Evolutionary conservation across 2,329 filamentous ascomycete species (phyloP).

Genomic region (Hypoxylon sp.): DNA sequence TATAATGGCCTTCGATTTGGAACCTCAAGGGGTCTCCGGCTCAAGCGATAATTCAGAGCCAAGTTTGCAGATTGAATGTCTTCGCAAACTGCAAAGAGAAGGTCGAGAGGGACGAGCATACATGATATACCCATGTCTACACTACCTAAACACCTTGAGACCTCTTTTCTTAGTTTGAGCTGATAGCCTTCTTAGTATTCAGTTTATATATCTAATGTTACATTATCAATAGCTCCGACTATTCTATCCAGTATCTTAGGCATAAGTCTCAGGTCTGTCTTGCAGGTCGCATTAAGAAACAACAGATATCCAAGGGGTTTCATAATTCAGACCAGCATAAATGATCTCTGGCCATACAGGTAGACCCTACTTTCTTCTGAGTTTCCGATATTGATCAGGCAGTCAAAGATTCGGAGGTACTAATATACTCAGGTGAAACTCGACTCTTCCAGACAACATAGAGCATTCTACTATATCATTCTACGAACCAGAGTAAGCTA

Average conservation of each 20-base stretch:
- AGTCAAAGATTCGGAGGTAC: neutral
- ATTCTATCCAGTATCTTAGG: neutral
- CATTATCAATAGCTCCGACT: neutral
- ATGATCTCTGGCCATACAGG: neutral
- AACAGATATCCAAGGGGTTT: neutral
- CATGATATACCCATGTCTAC: neutral
- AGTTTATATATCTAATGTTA: neutral
- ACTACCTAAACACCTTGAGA: neutral
- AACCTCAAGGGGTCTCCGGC: neutral
- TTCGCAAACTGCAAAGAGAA: neutral
- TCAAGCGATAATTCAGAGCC: neutral
- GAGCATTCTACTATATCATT: constrained; percentile 7
- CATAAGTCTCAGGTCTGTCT: neutral
- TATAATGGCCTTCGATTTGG: neutral
- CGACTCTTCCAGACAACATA: constrained; percentile 15
- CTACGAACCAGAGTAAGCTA: constrained; percentile 6
- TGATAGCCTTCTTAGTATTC: neutral
- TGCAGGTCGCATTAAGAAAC: neutral
- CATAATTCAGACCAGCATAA: constrained; percentile 5
- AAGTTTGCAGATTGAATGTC: neutral
- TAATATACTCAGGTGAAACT: constrained; percentile 14
- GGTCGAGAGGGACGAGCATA: neutral
- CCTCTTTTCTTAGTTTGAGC: neutral
- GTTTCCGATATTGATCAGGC: neutral
- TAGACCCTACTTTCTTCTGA: constrained; percentile 10